Conservation (phyloP, 2,329 filamentous ascomycete genomes). For the Aspergillus tubingensis region DNA sequence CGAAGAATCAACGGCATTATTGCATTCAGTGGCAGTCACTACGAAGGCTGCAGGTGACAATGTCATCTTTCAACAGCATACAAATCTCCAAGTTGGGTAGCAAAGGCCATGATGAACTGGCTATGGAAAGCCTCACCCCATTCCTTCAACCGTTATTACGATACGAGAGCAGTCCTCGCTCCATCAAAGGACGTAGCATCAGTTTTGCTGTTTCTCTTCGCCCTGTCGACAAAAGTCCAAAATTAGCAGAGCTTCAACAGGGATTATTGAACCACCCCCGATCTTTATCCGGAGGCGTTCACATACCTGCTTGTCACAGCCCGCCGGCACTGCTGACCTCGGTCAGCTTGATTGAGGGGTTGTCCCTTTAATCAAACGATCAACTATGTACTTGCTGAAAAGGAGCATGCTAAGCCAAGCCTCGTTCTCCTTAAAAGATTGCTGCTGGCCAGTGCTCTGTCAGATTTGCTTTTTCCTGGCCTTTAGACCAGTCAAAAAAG, state of each 20-base stretch:
- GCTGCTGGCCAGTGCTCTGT: slow-evolving; percentile 8
- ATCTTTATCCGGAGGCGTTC: neutral
- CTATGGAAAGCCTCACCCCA: neutral
- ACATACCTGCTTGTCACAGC: slow-evolving; percentile 10
- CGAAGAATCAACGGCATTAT: slow-evolving; percentile 15
- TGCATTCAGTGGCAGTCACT: slow-evolving; percentile 9
- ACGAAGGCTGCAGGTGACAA: slow-evolving; percentile 5
- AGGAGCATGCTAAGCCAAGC: slow-evolving; percentile 10
- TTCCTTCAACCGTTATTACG: neutral
- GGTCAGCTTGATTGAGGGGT: neutral
- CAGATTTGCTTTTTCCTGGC: slow-evolving; percentile 7
- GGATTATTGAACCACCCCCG: neutral
- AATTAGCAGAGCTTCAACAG: neutral
- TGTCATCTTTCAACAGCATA: neutral
- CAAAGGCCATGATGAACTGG: neutral
- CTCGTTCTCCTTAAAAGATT: slow-evolving; percentile 9
- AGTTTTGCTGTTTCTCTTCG: neutral
- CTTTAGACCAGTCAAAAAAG: slow-evolving; percentile 12
- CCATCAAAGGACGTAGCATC: neutral
- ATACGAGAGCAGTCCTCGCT: neutral
- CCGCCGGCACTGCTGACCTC: slow-evolving; percentile 4
- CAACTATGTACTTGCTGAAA: slow-evolving; percentile 2
- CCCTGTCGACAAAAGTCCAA: neutral
- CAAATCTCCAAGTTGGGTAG: neutral
- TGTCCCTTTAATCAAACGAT: slow-evolving; percentile 15